Evolutionary conservation across 805 yeast genomes (phyloP), one percentile per base, ranked within the genome.

Genomic region (Pichia scutulata): DNA sequence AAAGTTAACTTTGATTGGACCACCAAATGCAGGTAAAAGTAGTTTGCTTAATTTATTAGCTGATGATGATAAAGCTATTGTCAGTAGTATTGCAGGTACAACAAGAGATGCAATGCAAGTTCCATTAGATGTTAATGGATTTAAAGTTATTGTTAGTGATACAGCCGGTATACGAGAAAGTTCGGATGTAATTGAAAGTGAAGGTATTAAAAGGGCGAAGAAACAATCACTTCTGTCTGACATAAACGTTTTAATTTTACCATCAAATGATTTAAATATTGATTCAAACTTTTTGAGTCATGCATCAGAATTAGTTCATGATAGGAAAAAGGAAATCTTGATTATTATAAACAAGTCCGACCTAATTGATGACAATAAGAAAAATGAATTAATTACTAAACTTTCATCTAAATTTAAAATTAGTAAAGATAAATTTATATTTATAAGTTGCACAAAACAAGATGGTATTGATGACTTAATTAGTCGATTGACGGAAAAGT

Each of bases 1-100:
- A 26, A 79, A 78, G 51, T 59, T 90, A 24, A 80, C 84, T 0
- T 69, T 93, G 10, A 56, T 90, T 14, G 99, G 99, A 0, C 93
- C 95, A 7, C 97, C 99, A 1, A 93, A 93, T 65, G 97, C 96
- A 1, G 99, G 99, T 0, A 93, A 93, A 63, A 89, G 97, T 3
- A 87, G 96, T 1, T 67, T 93, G 12, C 66, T 93, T 47, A 93
- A 93, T 60, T 61, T 69, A n/a, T 65, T 93, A 8, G 88, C 90
- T 0, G 75, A 82, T 52, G 78, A 85, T 22, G 95, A 89, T 22
- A 85, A 89, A 18, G 95, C 97, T 0, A 89, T 93, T 39, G 98
- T 93, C 1, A 88, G 97, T 62, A 81, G 81, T 39, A 78, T 86
- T 6, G 95, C 96, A 2, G 99, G 99, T 0, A 93, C 99, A 0